Evolutionary conservation across 2,329 filamentous ascomycete species (phyloP), one percentile per base, ranked within the genome.

Genomic region (Aspergillus melleus): DNA sequence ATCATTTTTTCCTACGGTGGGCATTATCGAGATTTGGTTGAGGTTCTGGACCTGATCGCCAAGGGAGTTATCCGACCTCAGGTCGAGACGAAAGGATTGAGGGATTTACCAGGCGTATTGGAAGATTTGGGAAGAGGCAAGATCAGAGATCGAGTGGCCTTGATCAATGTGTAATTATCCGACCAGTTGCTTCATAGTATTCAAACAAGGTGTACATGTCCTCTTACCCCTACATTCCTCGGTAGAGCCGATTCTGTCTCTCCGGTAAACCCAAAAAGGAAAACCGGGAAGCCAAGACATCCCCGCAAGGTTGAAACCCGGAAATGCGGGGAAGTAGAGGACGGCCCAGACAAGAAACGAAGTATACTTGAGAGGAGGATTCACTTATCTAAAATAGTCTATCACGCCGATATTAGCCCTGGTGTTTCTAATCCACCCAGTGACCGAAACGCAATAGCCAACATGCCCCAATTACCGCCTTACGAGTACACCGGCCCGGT

Each of bases 1-100:
- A 77, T 74, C 32, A 76, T 79, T 3, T 80, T 80, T 29, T 76
- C 75, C 9, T 81, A 81, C 47, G 78, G 77, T 4, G 79, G 79
- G 0, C 78, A 77, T 57, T 66, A 77, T 1, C 57, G 60, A 11
- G 78, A 80, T 55, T 62, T 82, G 2, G 55, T 57, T 42, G 63
- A 62, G 26, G 61, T 64, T 26, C 44, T 67, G 42, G 59, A 56
- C n/a, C 63, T 79, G 44, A 75, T 80, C 57, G 64, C 68, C 0
- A 61, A 70, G 30, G 72, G 72, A 4, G 65, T 70, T 1, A 68
- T 79, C 24, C 63, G 57, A 59, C 77, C 77, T 4, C 70, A 72
- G 42, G 73, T 79, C 5, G 68, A 74, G 54, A 68, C 66, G 6
- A 70, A 66, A 6, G 68, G 61, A 12, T 62, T 78, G 66, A 24